Percentiles rank a stretch among this genome's conserved stretches.
These are phyloP conservation scores for Paramecium primaurelia DNA, from an alignment of 73 alveolate species.

Conservation along the genomic window DNA sequence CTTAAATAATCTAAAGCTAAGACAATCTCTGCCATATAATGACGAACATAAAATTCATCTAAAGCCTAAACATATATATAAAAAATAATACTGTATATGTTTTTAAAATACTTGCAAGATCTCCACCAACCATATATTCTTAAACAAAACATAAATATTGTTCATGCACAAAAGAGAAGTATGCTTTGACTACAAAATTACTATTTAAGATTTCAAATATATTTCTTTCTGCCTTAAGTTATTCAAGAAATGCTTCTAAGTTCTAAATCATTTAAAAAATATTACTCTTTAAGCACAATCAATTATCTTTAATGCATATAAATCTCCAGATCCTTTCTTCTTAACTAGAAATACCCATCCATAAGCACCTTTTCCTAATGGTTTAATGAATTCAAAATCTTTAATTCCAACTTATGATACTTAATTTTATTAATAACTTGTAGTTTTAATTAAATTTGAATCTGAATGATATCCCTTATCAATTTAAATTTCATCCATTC, in stretches of 20 bases:
- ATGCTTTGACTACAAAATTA: constrained; percentile 54
- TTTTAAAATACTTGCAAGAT: constrained; percentile 36
- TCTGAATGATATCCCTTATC: constrained; percentile 43
- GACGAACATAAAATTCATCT: constrained; percentile 60
- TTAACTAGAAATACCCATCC: constrained; percentile 56
- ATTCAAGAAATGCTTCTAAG: neutral
- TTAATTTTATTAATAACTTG: neutral
- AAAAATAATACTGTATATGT: constrained; percentile 32
- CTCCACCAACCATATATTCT: constrained; percentile 65
- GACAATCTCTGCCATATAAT: constrained; percentile 63
- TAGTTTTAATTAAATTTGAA: neutral
- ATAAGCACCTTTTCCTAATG: constrained; percentile 61
- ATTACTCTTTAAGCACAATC: constrained; percentile 52
- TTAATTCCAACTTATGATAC: constrained; percentile 6
- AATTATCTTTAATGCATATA: constrained; percentile 58
- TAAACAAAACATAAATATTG: constrained; percentile 59
- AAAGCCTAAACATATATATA: neutral
- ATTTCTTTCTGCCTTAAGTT: constrained; percentile 52
- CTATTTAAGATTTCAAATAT: constrained; percentile 40
- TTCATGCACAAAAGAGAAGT: constrained; percentile 56
- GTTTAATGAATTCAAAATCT: constrained; percentile 56
- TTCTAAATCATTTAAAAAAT: neutral
- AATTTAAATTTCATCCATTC: neutral
- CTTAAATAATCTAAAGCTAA: constrained; percentile 25
- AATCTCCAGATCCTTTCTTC: constrained; percentile 58